Evolutionary conservation across 1,139 yeast genomes (phyloP).

Genomic region (Debaryomyces sp.): DNA sequence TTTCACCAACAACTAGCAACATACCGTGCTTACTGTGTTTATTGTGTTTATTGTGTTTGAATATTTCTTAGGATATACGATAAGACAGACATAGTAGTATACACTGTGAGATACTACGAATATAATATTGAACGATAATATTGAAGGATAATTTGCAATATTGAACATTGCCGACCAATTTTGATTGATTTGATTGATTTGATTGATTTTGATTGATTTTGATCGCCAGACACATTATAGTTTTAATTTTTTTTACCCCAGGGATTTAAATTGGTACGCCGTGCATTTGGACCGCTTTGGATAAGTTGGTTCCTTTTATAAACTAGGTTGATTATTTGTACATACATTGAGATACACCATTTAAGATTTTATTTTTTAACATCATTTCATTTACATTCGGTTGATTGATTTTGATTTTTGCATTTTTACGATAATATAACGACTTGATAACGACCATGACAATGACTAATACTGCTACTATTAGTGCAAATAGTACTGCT

Average conservation of each 20-base stretch:
- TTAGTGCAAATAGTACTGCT: not conserved
- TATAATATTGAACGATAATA: not conserved
- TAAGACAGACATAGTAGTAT: not conserved
- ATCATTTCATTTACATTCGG: not conserved
- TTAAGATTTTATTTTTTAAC: not conserved
- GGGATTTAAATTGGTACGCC: not conserved
- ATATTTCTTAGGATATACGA: slow-evolving; percentile 2
- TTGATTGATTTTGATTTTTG: slow-evolving; percentile 2
- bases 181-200: not conserved
- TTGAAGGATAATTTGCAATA: not conserved
- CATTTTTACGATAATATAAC: slow-evolving; percentile 3
- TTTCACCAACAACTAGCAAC: slow-evolving; percentile 2
- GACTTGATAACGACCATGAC: slow-evolving; percentile 5
- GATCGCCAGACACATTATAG: not conserved
- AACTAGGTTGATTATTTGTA: not conserved
- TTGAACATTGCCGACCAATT: not conserved
- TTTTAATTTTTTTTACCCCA: not conserved
- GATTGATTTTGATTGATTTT: not conserved
- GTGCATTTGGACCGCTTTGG: not conserved
- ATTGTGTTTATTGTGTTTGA: slow-evolving; percentile 3
- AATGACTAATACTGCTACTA: not conserved
- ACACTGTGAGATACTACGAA: not conserved
- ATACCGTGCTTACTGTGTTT: not conserved
- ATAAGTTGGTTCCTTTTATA: not conserved
- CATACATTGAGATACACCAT: not conserved